Percentiles rank a stretch among this genome's conserved stretches.
These are phyloP conservation scores for Fusarium vanettenii DNA, from an alignment of 2,329 filamentous ascomycete species.

Conservation along the genomic window DNA sequence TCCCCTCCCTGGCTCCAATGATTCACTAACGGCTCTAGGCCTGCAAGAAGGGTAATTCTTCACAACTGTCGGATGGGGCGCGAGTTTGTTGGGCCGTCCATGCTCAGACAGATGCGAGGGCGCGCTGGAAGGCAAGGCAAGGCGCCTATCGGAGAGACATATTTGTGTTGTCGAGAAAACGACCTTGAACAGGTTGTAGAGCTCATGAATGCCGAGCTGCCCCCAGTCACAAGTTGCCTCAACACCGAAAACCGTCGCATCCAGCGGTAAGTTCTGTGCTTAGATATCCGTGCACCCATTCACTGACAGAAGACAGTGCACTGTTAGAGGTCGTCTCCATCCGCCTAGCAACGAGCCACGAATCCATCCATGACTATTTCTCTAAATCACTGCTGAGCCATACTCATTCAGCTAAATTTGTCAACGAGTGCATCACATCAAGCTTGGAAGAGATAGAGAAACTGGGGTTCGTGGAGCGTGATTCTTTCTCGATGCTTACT, in stretches of 20 bases:
- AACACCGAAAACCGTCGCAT: slow-evolving; percentile 75
- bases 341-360: slow-evolving; percentile 72
- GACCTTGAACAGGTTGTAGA: slow-evolving; percentile 78
- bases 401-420: slow-evolving; percentile 61
- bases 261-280: slow-evolving; percentile 62
- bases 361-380: slow-evolving; percentile 76
- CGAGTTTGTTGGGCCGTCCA: slow-evolving; percentile 80
- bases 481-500: slow-evolving; percentile 63
- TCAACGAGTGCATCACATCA: slow-evolving; percentile 65
- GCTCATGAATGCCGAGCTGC: slow-evolving; percentile 78
- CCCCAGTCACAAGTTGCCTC: slow-evolving; percentile 75
- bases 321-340: slow-evolving; percentile 78
- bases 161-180: slow-evolving; percentile 75
- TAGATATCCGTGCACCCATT: not conserved
- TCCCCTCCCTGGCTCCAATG: not conserved
- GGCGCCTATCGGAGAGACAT: slow-evolving; percentile 81
- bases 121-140: slow-evolving; percentile 83
- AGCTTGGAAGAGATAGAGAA: slow-evolving; percentile 69
- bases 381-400: slow-evolving; percentile 74
- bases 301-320: slow-evolving; percentile 60
- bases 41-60: slow-evolving; percentile 78
- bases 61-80: slow-evolving; percentile 81
- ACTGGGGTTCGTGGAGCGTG: slow-evolving; percentile 65
- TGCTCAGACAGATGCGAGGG: slow-evolving; percentile 85
- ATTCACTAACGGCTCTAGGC: slow-evolving; percentile 46